Evolutionary conservation across 495 filamentous ascomycete species (phyloP).

Genomic region (Tuber borchii): DNA sequence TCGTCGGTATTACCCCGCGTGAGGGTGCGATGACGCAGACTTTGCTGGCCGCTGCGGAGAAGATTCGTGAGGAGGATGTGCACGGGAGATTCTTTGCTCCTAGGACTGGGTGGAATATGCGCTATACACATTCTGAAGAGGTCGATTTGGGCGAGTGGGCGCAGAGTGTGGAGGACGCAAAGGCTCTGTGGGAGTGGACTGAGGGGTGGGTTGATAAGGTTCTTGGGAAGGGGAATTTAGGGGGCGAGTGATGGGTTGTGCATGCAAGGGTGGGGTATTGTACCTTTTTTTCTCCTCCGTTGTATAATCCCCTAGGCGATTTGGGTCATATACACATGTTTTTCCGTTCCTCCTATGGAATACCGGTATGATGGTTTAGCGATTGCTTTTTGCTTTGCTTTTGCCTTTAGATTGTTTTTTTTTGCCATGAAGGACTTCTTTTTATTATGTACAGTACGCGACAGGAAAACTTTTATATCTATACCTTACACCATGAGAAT

Average conservation of each 20-base stretch:
- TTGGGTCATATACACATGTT: neutral
- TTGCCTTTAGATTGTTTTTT: neutral
- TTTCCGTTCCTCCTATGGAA: neutral
- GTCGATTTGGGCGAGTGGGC: slow-evolving; percentile 15
- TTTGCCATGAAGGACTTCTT: neutral
- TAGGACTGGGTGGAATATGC: slow-evolving; percentile 20
- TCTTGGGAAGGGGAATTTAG: neutral
- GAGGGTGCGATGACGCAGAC: slow-evolving; percentile 33
- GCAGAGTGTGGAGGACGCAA: slow-evolving; percentile 18
- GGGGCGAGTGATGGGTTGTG: slow-evolving; percentile 3
- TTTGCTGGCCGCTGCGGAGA: slow-evolving; percentile 17
- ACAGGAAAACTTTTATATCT: neutral
- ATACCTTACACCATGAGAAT: neutral
- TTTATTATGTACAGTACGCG: neutral
- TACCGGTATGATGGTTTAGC: neutral
- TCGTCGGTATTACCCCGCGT: slow-evolving; percentile 8
- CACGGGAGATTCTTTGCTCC: slow-evolving; percentile 19
- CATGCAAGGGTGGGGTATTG: neutral
- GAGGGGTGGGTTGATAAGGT: slow-evolving; percentile 19
- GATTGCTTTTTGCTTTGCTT: neutral
- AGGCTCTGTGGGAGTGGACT: slow-evolving; percentile 27
- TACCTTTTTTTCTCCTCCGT: neutral
- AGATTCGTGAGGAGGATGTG: slow-evolving; percentile 14
- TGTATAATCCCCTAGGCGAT: neutral
- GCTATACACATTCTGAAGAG: slow-evolving; percentile 19